Evolutionary conservation across 495 filamentous ascomycete species (phyloP), one percentile per base, ranked within the genome.

Genomic region (Annulohypoxylon nitens): DNA sequence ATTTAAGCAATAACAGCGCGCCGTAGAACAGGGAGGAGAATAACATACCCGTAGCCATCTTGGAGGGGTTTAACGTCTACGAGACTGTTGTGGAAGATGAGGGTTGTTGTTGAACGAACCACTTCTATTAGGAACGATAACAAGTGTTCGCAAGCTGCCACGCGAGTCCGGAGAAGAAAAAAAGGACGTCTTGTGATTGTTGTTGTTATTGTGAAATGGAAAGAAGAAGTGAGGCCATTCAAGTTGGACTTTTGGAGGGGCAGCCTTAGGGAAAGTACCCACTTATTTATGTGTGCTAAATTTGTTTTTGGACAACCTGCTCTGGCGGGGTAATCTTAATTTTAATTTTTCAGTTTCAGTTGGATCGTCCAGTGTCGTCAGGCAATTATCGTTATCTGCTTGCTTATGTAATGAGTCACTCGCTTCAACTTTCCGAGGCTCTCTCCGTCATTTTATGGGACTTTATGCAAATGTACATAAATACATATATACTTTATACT

Each of bases 151-250:
- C 12, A 30, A 39, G n/a, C 53, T 25, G 39, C 14, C 37, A 33
- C 23, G 14, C 23, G 6, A 54, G 50, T 54, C 2, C 4, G 23
- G 20, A 43, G 23, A 47, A 18, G 57, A 41, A 30, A 33, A 43
- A 39, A 23, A 18, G 47, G 12, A n/a, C 4, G 41, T 59, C 34
- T 70, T 74, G 60, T 55, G 54, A 48, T 57, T 67, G 41, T 58
- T 59, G 8, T 54, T 16, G 39, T n/a, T 16, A 11, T n/a, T 14
- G 23, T 12, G 26, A 41, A 25, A 54, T 55, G 50, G 20, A 23
- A 25, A 54, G 26, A 70, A 60, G 57, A 70, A 63, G 47, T 75
- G 72, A 75, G 63, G 72, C 72, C 72, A 75, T 75, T 70, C 67
- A 50, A 59, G 62, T 43, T 60, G 57, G 37, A 39, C 16, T 30